Conservation (phyloP, 2,329 filamentous ascomycete genomes). For the Colletotrichum sp. region DNA sequence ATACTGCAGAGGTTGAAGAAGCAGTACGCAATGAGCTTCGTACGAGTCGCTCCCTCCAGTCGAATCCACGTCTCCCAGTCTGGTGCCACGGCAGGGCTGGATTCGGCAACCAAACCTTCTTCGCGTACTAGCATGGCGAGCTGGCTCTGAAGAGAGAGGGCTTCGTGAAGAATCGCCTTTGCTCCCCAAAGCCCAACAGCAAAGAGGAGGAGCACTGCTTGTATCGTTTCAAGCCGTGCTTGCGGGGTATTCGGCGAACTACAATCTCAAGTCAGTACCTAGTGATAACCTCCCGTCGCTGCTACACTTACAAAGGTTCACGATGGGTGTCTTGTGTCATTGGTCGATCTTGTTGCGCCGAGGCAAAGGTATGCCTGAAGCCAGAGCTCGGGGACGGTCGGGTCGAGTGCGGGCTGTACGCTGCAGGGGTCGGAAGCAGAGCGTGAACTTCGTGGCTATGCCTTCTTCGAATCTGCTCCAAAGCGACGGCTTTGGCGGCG, state of each 20-base stretch:
- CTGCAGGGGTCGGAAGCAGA: constrained; percentile 59
- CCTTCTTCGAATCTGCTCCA: constrained; percentile 63
- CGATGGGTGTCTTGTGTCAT: constrained; percentile 63
- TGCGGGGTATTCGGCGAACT: constrained; percentile 65
- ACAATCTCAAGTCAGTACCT: not conserved
- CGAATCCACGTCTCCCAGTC: constrained; percentile 68
- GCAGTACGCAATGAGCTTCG: constrained; percentile 65
- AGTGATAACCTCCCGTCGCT: no score
- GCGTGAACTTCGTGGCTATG: constrained; percentile 63
- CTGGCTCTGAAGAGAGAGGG: constrained; percentile 62
- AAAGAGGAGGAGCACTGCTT: constrained; percentile 66
- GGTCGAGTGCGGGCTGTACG: constrained; percentile 65
- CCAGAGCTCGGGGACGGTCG: constrained; percentile 62
- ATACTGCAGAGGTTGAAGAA: constrained; percentile 69
- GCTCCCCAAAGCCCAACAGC: constrained; percentile 66
- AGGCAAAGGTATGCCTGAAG: constrained; percentile 63
- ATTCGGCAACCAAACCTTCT: constrained; percentile 57
- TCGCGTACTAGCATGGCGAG: constrained; percentile 63
- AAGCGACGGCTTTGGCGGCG: constrained; percentile 60
- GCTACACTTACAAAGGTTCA: constrained; percentile 59
- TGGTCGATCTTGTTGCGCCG: constrained; percentile 60
- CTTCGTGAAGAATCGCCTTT: constrained; percentile 64
- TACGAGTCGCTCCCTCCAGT: constrained; percentile 60
- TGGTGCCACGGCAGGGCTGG: constrained; percentile 45
- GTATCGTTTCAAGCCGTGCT: constrained; percentile 67